Base-by-base conservation (phyloP, 805 yeast genomes). In the Sugiyamaella smithiae region DNA sequence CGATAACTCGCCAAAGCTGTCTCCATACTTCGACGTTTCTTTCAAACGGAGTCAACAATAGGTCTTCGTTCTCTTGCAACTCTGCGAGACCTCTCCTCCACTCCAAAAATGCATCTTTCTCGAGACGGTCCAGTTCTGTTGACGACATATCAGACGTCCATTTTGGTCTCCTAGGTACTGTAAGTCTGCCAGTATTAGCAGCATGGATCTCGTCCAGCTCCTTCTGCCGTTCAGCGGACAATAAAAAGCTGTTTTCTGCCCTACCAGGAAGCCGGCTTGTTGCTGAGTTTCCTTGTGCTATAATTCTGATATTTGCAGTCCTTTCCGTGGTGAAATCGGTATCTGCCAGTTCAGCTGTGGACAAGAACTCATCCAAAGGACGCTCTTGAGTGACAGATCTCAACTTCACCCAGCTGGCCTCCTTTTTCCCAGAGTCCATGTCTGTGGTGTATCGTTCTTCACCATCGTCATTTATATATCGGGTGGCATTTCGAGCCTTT, bases 11-110 rank as follows among this genome's bases (percentile, higher is more conserved):
- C 99, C 99, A 93, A 56, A 93, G 73, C 69, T 93, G 99, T 64
- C 93, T 82, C 99, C 99, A 93, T 50, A 93, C 97, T 74, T 91
- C 97, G 55, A 93, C 74, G 66, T 93, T 93, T 72, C 99, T 81
- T 72, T 93, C 99, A 64, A 91, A 93, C 3, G 99, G 99, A 0
- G 99, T 93, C 64, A 93, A 75, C 51, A 90, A 72, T 60, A 93
- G 73, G 66, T 91, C 96, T 56, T 88, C 81, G 57, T 77, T 78
- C 65, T 91, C 96, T 55, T 90, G 95, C 49, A 93, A 72, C 38
- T 76, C 67, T 0, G 99, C 99, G 53, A 93, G 75, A 44, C 82
- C 82, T 63, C 98, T 76, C 71, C 99, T 81, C 99, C 99, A 93
- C 25, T 86, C 84, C 60, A 93, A 75, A 62, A 93, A 93, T 1